Base-by-base conservation (phyloP, 2,329 filamentous ascomycete genomes). In the Ophiocordyceps camponoti-saundersi region DNA sequence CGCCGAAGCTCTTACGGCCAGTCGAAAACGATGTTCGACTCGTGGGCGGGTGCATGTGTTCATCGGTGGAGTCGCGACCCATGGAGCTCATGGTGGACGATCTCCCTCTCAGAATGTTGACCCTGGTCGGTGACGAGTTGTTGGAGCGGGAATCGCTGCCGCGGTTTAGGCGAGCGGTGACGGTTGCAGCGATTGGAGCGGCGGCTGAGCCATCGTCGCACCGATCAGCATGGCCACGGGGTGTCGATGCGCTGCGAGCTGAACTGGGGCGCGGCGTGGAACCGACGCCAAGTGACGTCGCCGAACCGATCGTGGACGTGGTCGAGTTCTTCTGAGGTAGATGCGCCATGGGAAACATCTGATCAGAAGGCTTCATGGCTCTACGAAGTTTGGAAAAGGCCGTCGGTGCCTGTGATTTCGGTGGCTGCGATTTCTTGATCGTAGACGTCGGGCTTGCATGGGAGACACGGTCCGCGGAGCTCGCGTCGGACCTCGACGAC, bases 1-100 rank as follows among this genome's bases (percentile, higher is more conserved):
- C 92, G 46, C 89, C 87, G 55, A 98, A 87, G 63, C 90, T 96
- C 63, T 89, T 92, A 47, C 92, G 77, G 6, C 89, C 88, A n/a
- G 82, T 90, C 0, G 87, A 95, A 1, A 82, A 86, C 1, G 89
- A 95, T 6, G 79, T 89, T 46, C 88, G 74, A n/a, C 79, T 64
- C 22, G 76, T 75, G 4, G 80, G 79, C 3, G 82, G 79, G 7
- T 77, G 70, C 6, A 83, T 72, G 47, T 80, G 77, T 32, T 82
- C 77, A 50, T 87, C 85, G 47, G 80, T 79, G 1, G 82, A 85
- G 47, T 77, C 73, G 52, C 82, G 79, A 18, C 81, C 79, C 42
- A 90, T 64, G 1, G 90, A 96, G 56, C 85, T 89, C 67, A 94
- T 75, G 0, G 92, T 96, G 6, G 89, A 94, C 18, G 92, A 95